A percentile compares a stretch with the other conserved stretches of the same genome.
Conservation (phyloP, 106 monocot genomes). For the Vanilla planifolia region DNA sequence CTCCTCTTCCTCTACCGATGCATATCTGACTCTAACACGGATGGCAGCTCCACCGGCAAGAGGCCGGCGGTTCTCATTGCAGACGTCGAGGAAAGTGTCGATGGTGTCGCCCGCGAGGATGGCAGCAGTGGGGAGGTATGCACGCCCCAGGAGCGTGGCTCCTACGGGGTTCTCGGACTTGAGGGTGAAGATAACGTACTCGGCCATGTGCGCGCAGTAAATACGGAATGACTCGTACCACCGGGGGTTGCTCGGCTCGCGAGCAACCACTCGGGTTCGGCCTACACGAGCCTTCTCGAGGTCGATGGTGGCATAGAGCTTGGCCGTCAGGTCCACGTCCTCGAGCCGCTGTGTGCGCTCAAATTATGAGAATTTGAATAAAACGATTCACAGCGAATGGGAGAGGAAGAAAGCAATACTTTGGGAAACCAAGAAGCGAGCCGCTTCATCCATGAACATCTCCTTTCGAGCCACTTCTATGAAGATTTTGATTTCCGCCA, state of each 20-base stretch:
- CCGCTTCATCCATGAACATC: slow-evolving; percentile 24
- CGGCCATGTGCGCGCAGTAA: slow-evolving; percentile 15
- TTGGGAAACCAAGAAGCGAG: slow-evolving; percentile 3
- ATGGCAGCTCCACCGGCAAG: slow-evolving; percentile 2
- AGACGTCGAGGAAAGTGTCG: slow-evolving; percentile 10
- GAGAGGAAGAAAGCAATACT: not conserved
- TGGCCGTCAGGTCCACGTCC: not conserved
- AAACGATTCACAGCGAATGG: not conserved
- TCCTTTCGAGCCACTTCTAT: not conserved
- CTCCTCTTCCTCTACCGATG: not conserved
- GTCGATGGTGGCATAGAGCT: slow-evolving; percentile 23
- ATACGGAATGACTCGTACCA: slow-evolving; percentile 24
- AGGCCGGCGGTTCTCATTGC: slow-evolving; percentile 1
- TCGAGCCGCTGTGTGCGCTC: not conserved
- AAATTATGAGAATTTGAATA: no score
- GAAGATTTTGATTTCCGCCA: not conserved
- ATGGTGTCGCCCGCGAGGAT: not conserved
- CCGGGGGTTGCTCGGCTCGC: slow-evolving; percentile 7
- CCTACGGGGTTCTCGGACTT: slow-evolving; percentile 14
- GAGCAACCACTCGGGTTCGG: slow-evolving; percentile 11
- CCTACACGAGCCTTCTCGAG: slow-evolving; percentile 18
- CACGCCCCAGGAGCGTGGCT: slow-evolving; percentile 14
- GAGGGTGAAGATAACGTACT: slow-evolving; percentile 20
- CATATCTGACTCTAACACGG: slow-evolving; percentile 4
- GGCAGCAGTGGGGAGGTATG: not conserved